Percentiles rank a stretch among this genome's conserved stretches.
Conservation (phyloP, 2,329 filamentous ascomycete species). For the Fusarium floridanum region DNA sequence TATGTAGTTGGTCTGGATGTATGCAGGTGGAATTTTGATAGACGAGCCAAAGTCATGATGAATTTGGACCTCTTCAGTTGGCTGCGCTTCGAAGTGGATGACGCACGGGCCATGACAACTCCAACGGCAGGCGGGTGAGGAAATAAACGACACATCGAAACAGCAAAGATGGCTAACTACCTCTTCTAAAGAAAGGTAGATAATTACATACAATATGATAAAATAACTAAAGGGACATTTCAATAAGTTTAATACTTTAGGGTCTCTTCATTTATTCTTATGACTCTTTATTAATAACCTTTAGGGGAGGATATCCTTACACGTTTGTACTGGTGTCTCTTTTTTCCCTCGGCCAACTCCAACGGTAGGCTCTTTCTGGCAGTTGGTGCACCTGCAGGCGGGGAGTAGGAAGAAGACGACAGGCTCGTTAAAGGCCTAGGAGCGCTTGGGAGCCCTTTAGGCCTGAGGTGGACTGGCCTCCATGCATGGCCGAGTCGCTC, state of each 20-base stretch:
- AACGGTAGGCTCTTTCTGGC: constrained; percentile 30
- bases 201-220: too few relatives aligned
- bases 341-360: too few relatives aligned
- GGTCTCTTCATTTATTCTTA: background rate
- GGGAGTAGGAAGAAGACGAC: constrained; percentile 29
- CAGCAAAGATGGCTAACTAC: too few relatives aligned
- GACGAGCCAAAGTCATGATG: constrained; percentile 46
- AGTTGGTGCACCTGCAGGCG: constrained; percentile 13
- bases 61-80: constrained; percentile 40
- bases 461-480: background rate
- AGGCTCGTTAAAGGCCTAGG: constrained; percentile 33
- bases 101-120: constrained; percentile 39
- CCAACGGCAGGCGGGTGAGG: background rate
- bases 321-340: too few relatives aligned
- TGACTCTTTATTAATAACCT: too few relatives aligned
- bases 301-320: too few relatives aligned
- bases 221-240: too few relatives aligned
- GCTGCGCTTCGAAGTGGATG: constrained; percentile 27
- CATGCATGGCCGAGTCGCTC: constrained; percentile 16
- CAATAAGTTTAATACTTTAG: background rate
- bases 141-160: too few relatives aligned
- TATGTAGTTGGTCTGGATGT: constrained; percentile 5
- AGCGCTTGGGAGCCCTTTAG: background rate
- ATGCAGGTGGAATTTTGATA: constrained; percentile 5
- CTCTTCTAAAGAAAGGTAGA: too few relatives aligned